A percentile compares a stretch with the other conserved stretches of the same genome.
Evolutionary conservation across 1,139 yeast species (phyloP).

Genomic region (Lodderomyces parapsilosis): DNA sequence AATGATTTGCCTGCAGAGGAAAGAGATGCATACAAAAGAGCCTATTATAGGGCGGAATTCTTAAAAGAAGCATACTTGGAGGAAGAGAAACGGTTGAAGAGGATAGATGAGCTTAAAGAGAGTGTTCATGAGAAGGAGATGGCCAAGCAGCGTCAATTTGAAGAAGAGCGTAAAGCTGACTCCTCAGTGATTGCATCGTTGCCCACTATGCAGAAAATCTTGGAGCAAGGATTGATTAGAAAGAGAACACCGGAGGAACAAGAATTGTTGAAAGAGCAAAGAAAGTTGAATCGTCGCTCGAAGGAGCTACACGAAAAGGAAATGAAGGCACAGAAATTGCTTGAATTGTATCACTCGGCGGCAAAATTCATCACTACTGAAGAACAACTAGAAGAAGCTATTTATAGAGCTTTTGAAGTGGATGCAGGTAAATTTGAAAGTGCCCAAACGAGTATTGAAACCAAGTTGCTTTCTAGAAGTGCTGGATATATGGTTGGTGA

Average conservation of each 20-base stretch:
- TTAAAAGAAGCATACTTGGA: slow-evolving; percentile 62
- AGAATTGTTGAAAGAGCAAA: slow-evolving; percentile 42
- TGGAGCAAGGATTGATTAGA: slow-evolving; percentile 69
- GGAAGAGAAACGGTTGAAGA: slow-evolving; percentile 55
- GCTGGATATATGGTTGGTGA: slow-evolving; percentile 28
- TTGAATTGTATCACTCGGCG: slow-evolving; percentile 73
- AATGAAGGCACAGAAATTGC: slow-evolving; percentile 52
- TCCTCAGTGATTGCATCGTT: slow-evolving; percentile 64
- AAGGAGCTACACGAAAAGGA: slow-evolving; percentile 34
- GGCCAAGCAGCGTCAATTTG: slow-evolving; percentile 26
- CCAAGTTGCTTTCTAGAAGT: slow-evolving; percentile 24
- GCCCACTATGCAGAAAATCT: slow-evolving; percentile 73
- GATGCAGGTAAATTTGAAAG: slow-evolving; percentile 39
- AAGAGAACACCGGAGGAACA: slow-evolving; percentile 69
- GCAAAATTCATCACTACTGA: slow-evolving; percentile 65
- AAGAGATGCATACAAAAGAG: slow-evolving; percentile 54
- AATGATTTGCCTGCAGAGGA: slow-evolving; percentile 40
- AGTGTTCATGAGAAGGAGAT: slow-evolving; percentile 17
- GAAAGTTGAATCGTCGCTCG: slow-evolving; percentile 35
- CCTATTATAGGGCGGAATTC: slow-evolving; percentile 72
- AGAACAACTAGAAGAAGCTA: slow-evolving; percentile 56
- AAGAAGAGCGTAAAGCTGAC: slow-evolving; percentile 30
- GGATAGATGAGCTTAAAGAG: slow-evolving; percentile 36
- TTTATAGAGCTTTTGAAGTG: slow-evolving; percentile 55
- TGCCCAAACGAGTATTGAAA: slow-evolving; percentile 33